phyloP scores from a whole-genome alignment of 2,329 filamentous ascomycete genomes.

The Cercospora zeae-maydis region DNA sequence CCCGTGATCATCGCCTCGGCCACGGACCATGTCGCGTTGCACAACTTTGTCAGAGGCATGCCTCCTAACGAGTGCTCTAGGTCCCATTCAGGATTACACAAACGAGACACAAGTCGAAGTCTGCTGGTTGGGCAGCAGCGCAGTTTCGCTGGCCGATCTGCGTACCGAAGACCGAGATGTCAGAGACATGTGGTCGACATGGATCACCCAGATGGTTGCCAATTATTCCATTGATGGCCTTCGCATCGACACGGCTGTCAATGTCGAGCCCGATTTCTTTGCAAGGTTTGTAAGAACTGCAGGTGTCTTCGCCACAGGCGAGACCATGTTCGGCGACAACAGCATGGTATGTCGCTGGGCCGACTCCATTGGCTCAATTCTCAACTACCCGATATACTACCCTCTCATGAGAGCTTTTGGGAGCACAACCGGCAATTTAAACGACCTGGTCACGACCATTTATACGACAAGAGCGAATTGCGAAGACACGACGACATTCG shows the following conservation, averaged over 20 bases:
- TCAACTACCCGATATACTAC: conserved; percentile 42
- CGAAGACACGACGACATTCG: conserved; percentile 39
- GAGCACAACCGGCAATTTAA: conserved; percentile 38
- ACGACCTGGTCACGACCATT: conserved; percentile 38
- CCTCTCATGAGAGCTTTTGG: conserved; percentile 39
- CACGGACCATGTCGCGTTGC: too few relatives aligned
- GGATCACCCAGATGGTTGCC: conserved; percentile 41
- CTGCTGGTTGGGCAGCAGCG: conserved; percentile 53
- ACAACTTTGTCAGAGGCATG: background rate
- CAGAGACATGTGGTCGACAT: conserved; percentile 41
- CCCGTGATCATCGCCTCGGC: background rate
- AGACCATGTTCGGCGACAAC: conserved; percentile 37
- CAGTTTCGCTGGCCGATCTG: conserved; percentile 47
- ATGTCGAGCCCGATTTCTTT: conserved; percentile 40
- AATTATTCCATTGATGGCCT: conserved; percentile 45
- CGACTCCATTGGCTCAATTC: conserved; percentile 36
- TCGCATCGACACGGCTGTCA: conserved; percentile 40
- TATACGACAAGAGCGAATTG: conserved; percentile 36
- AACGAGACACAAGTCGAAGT: conserved; percentile 42
- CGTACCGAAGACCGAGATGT: conserved; percentile 45
- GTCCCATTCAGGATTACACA: conserved; percentile 48
- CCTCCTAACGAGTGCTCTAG: background rate
- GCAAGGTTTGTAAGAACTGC: conserved; percentile 35
- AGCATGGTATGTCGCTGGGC: conserved; percentile 38
- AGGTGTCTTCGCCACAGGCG: conserved; percentile 39